These are phyloP conservation scores for Amanita fuliginea DNA, from an alignment of 768 basidiomycete genomes.

Conservation along the genomic window DNA sequence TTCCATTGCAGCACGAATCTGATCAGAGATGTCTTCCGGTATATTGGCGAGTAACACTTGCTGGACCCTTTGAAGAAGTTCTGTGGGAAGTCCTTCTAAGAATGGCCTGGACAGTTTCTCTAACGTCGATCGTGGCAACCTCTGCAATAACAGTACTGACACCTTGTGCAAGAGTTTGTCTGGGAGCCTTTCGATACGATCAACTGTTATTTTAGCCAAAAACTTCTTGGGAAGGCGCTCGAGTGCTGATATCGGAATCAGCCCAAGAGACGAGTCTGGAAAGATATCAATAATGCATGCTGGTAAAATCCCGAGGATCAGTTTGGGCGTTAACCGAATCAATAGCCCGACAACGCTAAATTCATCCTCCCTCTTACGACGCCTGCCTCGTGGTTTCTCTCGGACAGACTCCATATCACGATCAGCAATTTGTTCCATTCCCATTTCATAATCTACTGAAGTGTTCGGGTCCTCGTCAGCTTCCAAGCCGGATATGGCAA, in stretches of 20 bases:
- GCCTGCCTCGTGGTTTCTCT: neutral
- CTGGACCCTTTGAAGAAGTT: neutral
- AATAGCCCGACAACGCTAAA: neutral
- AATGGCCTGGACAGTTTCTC: neutral
- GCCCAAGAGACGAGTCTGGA: neutral
- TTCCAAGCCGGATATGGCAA: neutral
- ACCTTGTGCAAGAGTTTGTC: neutral
- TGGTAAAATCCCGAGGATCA: neutral
- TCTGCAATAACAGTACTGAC: neutral
- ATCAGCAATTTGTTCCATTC: neutral
- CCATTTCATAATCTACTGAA: neutral
- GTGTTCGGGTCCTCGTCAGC: neutral
- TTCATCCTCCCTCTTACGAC: neutral
- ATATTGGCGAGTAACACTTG: neutral
- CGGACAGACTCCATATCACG: neutral
- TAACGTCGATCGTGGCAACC: neutral
- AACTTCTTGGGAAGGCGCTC: neutral
- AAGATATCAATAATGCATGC: neutral
- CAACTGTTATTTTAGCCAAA: neutral
- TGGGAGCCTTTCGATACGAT: neutral
- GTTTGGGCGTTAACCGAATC: neutral
- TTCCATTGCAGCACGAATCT: neutral
- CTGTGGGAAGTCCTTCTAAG: neutral
- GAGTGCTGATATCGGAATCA: neutral
- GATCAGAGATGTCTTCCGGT: neutral